Evolutionary conservation across 139 green algal species (phyloP).

Genomic region (Tetraselmis striata): DNA sequence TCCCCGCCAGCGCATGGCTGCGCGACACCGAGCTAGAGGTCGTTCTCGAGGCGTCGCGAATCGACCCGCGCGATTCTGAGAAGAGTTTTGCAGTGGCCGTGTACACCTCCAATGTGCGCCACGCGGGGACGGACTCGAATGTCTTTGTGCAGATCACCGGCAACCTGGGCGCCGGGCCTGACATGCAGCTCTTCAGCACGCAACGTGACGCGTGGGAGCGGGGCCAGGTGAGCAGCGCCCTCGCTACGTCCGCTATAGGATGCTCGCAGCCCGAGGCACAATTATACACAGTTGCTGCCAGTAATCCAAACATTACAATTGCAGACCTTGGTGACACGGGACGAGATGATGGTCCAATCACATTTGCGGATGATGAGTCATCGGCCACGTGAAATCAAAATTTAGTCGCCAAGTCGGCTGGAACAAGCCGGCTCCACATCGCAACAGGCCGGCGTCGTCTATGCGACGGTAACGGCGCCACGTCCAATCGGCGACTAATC

Average conservation of each 20-base stretch:
- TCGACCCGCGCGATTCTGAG: conserved; percentile 11
- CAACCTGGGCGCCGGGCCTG: background rate
- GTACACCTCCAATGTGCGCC: conserved; percentile 2
- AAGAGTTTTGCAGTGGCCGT: conserved; percentile 11
- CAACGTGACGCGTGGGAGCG: background rate
- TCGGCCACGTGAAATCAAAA: no score
- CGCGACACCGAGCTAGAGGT: background rate
- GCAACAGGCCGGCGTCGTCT: no score
- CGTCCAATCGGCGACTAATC: no score
- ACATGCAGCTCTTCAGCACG: background rate
- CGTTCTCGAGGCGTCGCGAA: background rate
- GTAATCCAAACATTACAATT: no score
- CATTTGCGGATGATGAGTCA: no score
- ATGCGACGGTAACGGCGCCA: no score
- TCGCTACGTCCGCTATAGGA: background rate
- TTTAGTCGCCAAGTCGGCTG: no score
- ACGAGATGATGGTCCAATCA: no score
- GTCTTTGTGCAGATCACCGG: background rate
- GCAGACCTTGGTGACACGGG: no score
- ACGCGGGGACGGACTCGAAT: conserved; percentile 3
- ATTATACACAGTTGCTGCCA: no score
- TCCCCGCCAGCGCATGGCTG: background rate
- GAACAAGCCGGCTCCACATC: no score
- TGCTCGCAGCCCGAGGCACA: background rate
- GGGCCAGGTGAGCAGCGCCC: background rate